Conservation (phyloP, 805 yeast species). For the Starmerella potacharoeniae region DNA sequence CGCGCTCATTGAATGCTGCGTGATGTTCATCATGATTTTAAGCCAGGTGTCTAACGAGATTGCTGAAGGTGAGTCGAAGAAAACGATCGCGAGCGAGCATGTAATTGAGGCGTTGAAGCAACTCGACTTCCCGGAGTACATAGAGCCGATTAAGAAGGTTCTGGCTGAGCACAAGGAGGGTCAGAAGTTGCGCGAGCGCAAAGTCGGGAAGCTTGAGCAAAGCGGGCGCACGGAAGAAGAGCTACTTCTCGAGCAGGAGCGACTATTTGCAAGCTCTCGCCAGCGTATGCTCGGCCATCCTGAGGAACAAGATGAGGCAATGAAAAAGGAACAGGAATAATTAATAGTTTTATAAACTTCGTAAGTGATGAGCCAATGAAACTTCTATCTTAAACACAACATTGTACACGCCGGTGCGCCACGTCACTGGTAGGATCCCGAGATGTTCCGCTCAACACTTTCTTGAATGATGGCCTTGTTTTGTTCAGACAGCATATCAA, state of each 20-base stretch:
- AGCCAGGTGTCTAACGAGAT: slow-evolving; percentile 91
- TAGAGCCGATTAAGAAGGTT: slow-evolving; percentile 69
- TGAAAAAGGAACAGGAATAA: neutral
- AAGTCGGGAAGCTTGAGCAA: slow-evolving; percentile 84
- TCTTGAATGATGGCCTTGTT: slow-evolving; percentile 30
- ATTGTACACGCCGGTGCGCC: neutral
- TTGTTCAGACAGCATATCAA: slow-evolving; percentile 32
- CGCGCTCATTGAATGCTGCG: slow-evolving; percentile 89
- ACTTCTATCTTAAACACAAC: neutral
- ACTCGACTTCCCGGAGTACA: slow-evolving; percentile 74
- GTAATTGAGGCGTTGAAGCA: slow-evolving; percentile 81
- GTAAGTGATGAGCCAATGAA: neutral
- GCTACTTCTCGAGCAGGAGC: slow-evolving; percentile 82
- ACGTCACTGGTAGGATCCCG: neutral
- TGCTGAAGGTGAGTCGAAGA: slow-evolving; percentile 91
- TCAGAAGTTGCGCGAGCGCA: slow-evolving; percentile 74
- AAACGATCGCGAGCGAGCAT: slow-evolving; percentile 94
- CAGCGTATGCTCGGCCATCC: slow-evolving; percentile 21
- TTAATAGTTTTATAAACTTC: neutral
- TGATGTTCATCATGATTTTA: slow-evolving; percentile 87
- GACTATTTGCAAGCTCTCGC: slow-evolving; percentile 46
- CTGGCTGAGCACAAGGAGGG: slow-evolving; percentile 79
- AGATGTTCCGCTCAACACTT: slow-evolving; percentile 21
- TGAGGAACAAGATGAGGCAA: neutral
- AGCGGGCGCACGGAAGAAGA: slow-evolving; percentile 91